Evolutionary conservation across 371 early-diverging fungal genomes (phyloP), one percentile per base, ranked within the genome.

Genomic region (Nosema granulosis): DNA sequence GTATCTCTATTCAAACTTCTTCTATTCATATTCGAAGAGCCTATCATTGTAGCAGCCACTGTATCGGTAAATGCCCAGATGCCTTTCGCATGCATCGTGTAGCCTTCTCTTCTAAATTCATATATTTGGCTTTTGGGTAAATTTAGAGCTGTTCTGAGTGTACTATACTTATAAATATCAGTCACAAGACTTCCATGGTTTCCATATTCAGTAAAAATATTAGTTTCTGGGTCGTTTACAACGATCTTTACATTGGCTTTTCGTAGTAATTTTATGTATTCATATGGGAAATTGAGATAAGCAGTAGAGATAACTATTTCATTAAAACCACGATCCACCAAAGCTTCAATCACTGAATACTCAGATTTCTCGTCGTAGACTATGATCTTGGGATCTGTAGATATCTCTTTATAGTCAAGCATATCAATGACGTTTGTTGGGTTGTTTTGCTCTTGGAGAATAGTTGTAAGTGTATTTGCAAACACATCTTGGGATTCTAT

Each of bases 61-160:
- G 59, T 31, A 9, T 79, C 70, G 3, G 54, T 61, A 38, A 82
- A 76, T 24, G 68, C 68, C 82, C 82, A 82, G 6, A 82, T 22
- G 13, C 70, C 82, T 73, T 82, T 82, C 13, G 50, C n/a, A 57
- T 82, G 82, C 52, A 82, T 76, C 0, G 77, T 54, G 28, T 73
- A 31, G 0, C 74, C 62, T 3, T 58, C 13, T 35, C 24, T 52
- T 4, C 9, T 35, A 58, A 59, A 76, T 59, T 78, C 75, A 38
- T 54, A 62, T 12, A 79, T 32, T 18, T 26, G 38, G 13, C 34
- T 38, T 26, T 57, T 34, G 29, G 72, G 50, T 16, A 74, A 22
- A 1, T 28, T 57, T 16, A 61, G 1, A 22, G 29, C 35, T 16
- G 71, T 70, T 16, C 68, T 51, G 22, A 67, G 69, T 28, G 31